Percentiles rank a stretch among this genome's conserved stretches.
phyloP scores from a whole-genome alignment of 2,329 filamentous ascomycete genomes.

The Colletotrichum falcatum region DNA sequence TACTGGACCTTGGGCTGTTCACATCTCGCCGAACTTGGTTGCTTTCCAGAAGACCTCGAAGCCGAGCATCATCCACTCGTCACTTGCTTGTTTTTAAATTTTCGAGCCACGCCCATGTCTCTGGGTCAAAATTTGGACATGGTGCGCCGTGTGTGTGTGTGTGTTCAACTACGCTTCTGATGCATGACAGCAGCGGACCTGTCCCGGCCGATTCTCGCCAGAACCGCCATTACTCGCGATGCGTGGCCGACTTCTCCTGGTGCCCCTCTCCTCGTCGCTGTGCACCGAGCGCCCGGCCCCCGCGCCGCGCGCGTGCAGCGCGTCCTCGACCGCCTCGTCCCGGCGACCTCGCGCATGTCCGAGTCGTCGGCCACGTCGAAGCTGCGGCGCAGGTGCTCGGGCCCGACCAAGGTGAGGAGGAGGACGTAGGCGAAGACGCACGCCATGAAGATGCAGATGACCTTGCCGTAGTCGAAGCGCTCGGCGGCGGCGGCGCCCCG shows the following conservation, averaged over 20 bases:
- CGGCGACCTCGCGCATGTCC: conserved; percentile 61
- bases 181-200: too few species aligned
- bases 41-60: conserved; percentile 41
- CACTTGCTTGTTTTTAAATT: too few species aligned
- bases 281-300: not conserved
- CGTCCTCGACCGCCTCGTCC: conserved; percentile 50
- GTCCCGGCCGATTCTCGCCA: too few species aligned
- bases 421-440: conserved; percentile 78
- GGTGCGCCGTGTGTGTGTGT: too few species aligned
- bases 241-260: conserved; percentile 38
- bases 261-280: conserved; percentile 35
- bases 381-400: conserved; percentile 63
- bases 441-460: conserved; percentile 93
- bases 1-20: not conserved
- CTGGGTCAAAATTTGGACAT: too few species aligned
- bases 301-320: conserved; percentile 11
- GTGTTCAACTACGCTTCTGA: too few species aligned
- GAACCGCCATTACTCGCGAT: conserved; percentile 14
- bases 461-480: conserved; percentile 81
- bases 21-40: conserved; percentile 42
- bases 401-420: conserved; percentile 71
- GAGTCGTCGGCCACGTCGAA: conserved; percentile 64
- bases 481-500: too few species aligned
- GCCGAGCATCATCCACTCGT: not conserved
- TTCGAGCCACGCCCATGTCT: too few species aligned